Percentiles rank a stretch among this genome's conserved stretches.
Conservation (phyloP, 192 early-diverging fungal genomes). For the Coemansia sp. region DNA sequence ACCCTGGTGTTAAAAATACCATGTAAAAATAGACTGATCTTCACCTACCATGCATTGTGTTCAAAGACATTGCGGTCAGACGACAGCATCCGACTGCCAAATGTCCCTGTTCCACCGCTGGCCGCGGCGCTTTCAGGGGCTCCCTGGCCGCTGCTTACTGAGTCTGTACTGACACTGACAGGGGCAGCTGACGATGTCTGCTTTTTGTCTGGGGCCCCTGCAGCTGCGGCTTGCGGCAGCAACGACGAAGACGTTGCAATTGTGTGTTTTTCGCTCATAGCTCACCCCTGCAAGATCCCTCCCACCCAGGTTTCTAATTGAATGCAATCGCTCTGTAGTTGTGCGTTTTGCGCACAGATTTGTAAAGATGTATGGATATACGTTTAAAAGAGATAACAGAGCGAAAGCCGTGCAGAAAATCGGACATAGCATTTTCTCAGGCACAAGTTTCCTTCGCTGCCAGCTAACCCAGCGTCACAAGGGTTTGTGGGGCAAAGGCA, state of each 20-base stretch:
- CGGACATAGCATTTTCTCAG: background rate
- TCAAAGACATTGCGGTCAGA: constrained; percentile 78
- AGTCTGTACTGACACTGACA: constrained; percentile 17
- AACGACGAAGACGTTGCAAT: background rate
- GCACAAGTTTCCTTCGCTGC: background rate
- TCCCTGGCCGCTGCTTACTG: constrained; percentile 5
- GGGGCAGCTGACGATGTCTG: constrained; percentile 44
- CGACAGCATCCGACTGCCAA: constrained; percentile 76
- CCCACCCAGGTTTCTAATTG: background rate
- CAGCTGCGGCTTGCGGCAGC: constrained; percentile 2
- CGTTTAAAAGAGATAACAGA: background rate
- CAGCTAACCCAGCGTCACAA: background rate
- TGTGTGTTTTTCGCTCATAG: constrained; percentile 14
- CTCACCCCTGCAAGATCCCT: background rate
- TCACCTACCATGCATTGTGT: constrained; percentile 88
- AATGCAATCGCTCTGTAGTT: background rate
- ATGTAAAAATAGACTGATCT: constrained; percentile 6
- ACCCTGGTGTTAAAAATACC: constrained; percentile 3
- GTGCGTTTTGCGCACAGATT: background rate
- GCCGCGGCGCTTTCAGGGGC: background rate
- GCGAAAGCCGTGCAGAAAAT: background rate
- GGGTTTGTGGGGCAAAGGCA: constrained; percentile 23
- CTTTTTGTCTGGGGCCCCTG: constrained; percentile 35
- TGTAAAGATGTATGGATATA: too few relatives aligned
- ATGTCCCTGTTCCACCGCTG: constrained; percentile 29